A percentile compares a stretch with the other conserved stretches of the same genome.
phyloP scores from a whole-genome alignment of 1,284 basidiomycete genomes.

The Ceratobasidium sp. region DNA sequence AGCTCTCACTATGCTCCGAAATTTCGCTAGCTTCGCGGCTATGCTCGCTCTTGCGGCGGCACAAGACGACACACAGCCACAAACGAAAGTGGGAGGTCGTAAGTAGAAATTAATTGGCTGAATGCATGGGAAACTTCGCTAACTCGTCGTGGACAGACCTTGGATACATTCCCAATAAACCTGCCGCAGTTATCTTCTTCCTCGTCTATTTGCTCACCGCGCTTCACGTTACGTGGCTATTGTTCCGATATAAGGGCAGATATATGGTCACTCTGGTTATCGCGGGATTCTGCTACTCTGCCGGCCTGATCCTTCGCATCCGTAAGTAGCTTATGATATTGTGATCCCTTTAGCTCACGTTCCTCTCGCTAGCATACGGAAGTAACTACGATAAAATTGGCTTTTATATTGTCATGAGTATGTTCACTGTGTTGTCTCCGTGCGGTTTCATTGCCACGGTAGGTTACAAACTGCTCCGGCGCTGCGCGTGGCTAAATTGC shows the following conservation, averaged over 20 bases:
- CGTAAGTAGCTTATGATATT: background rate
- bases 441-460: conserved; percentile 35
- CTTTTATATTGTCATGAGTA: conserved; percentile 27
- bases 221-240: background rate
- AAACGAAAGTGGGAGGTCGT: too few relatives aligned
- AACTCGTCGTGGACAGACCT: background rate
- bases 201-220: conserved; percentile 1
- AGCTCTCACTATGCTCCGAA: too few relatives aligned
- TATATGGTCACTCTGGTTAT: conserved; percentile 33
- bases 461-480: background rate
- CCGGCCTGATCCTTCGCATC: conserved; percentile 29
- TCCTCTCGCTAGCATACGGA: background rate
- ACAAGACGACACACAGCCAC: too few relatives aligned
- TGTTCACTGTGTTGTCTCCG: conserved; percentile 16
- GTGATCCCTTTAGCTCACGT: background rate
- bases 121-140: background rate
- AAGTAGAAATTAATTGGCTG: too few relatives aligned
- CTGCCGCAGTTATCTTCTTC: background rate
- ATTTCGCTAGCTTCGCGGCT: too few relatives aligned
- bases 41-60: too few relatives aligned
- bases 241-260: background rate
- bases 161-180: conserved; percentile 7
- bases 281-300: conserved; percentile 8
- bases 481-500: background rate
- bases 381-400: conserved; percentile 6